Evolutionary conservation across 2,329 filamentous ascomycete species (phyloP).

Genomic region (Fusarium sp.): DNA sequence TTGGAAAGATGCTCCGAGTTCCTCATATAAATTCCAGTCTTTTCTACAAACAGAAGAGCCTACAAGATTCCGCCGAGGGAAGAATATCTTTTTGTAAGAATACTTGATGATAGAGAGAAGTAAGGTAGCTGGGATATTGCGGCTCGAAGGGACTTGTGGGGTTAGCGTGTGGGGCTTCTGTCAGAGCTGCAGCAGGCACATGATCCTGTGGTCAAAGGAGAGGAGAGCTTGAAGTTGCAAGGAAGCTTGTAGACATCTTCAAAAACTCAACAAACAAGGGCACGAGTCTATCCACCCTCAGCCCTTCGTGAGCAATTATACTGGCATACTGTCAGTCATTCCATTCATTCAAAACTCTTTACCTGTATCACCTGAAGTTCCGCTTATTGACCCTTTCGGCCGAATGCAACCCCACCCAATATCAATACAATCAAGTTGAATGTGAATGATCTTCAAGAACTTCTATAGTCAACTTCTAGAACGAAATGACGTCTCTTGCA

Average conservation of each 20-base stretch:
- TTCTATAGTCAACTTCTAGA: slow-evolving; percentile 38
- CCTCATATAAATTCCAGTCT: not conserved
- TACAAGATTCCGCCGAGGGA: not conserved
- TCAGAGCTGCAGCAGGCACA: slow-evolving; percentile 6
- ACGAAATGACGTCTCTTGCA: slow-evolving; percentile 35
- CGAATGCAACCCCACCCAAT: slow-evolving; percentile 1
- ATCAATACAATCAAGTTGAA: not conserved
- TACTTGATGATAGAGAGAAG: slow-evolving; percentile 23
- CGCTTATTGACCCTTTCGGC: not conserved
- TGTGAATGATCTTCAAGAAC: not conserved
- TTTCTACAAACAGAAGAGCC: not conserved
- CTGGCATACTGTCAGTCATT: not conserved
- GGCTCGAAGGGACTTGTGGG: not conserved
- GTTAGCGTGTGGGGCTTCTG: not conserved
- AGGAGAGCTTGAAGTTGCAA: not conserved
- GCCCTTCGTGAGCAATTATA: not conserved
- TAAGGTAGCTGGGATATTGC: not conserved
- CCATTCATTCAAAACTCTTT: not conserved
- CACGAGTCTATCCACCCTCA: not conserved
- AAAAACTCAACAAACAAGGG: not conserved
- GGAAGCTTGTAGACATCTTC: not conserved
- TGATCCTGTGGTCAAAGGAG: not conserved
- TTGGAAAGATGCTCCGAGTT: slow-evolving; percentile 14
- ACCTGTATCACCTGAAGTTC: not conserved
- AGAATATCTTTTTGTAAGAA: slow-evolving; percentile 30